A percentile compares a stretch with the other conserved stretches of the same genome.
These are phyloP conservation scores for Globisporangium heterothallicum DNA, from an alignment of 352 stramenopile species.

Conservation along the genomic window DNA sequence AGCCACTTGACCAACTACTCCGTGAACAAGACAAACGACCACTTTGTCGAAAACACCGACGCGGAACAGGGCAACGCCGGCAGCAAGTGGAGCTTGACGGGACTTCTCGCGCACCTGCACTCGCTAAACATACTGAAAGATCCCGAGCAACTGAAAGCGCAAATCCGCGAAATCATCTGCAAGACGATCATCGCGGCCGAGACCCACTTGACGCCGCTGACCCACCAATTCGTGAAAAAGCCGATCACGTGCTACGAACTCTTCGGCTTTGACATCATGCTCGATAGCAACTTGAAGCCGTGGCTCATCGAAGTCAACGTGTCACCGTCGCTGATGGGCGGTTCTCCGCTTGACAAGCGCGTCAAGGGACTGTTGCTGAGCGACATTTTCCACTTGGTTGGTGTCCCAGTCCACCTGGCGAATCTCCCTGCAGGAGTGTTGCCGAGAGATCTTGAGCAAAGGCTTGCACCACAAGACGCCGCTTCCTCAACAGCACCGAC, in stretches of 20 bases:
- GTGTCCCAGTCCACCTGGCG: slow-evolving; percentile 36
- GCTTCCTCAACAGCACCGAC: neutral
- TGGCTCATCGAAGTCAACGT: slow-evolving; percentile 81
- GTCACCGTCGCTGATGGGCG: slow-evolving; percentile 75
- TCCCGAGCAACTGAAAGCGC: slow-evolving; percentile 19
- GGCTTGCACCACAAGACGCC: neutral
- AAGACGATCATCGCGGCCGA: slow-evolving; percentile 74
- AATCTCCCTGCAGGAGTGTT: slow-evolving; percentile 22
- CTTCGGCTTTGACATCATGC: slow-evolving; percentile 75
- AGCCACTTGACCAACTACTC: slow-evolving; percentile 75
- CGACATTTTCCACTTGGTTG: slow-evolving; percentile 79
- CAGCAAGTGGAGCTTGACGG: slow-evolving; percentile 68
- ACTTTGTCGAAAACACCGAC: slow-evolving; percentile 56
- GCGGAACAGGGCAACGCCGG: slow-evolving; percentile 35
- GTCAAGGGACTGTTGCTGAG: slow-evolving; percentile 75
- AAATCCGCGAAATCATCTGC: slow-evolving; percentile 54
- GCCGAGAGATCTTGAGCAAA: slow-evolving; percentile 13
- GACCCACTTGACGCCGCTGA: slow-evolving; percentile 49
- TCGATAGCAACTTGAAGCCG: slow-evolving; percentile 44
- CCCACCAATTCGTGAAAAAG: slow-evolving; percentile 51
- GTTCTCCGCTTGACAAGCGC: slow-evolving; percentile 59
- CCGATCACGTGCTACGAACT: slow-evolving; percentile 56
- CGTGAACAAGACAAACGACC: slow-evolving; percentile 60
- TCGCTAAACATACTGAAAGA: slow-evolving; percentile 26
- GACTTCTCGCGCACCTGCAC: slow-evolving; percentile 40